A percentile compares a stretch with the other conserved stretches of the same genome.
phyloP scores from a whole-genome alignment of 2,329 filamentous ascomycete species.

The Daldinia sp. region DNA sequence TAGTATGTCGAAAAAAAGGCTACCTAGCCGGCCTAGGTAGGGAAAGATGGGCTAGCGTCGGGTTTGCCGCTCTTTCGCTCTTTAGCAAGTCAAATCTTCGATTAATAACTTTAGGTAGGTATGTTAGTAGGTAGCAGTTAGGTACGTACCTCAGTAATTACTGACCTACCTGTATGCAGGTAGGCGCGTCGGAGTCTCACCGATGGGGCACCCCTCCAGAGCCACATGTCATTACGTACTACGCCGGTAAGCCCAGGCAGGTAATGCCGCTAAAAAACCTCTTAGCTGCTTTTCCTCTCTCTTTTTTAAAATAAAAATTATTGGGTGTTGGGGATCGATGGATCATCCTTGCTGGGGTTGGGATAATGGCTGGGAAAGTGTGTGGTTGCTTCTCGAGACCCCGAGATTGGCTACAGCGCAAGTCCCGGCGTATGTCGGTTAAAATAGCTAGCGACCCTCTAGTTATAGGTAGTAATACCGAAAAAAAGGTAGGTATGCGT shows the following conservation, averaged over 20 bases:
- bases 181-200: conserved; percentile 21
- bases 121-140: background rate
- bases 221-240: conserved; percentile 36
- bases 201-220: conserved; percentile 9
- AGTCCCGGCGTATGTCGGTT: conserved; percentile 19
- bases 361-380: background rate
- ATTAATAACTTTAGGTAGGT: background rate
- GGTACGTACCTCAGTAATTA: background rate
- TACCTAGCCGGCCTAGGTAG: background rate
- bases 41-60: conserved; percentile 9
- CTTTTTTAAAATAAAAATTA: background rate
- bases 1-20: no score
- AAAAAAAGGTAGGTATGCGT: no score
- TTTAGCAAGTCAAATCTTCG: background rate
- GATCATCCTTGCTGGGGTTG: background rate
- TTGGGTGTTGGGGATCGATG: background rate
- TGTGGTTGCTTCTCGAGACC: conserved; percentile 5
- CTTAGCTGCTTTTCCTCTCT: background rate
- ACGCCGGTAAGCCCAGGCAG: conserved; percentile 22
- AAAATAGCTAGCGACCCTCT: conserved; percentile 7
- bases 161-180: background rate
- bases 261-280: conserved; percentile 29
- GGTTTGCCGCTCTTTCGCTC: conserved; percentile 28
- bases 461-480: no score
- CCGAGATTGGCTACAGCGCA: conserved; percentile 15